Percentiles rank a stretch among this genome's conserved stretches.
These are phyloP conservation scores for Pichia paraexigua DNA, from an alignment of 805 yeast genomes.

Conservation along the genomic window DNA sequence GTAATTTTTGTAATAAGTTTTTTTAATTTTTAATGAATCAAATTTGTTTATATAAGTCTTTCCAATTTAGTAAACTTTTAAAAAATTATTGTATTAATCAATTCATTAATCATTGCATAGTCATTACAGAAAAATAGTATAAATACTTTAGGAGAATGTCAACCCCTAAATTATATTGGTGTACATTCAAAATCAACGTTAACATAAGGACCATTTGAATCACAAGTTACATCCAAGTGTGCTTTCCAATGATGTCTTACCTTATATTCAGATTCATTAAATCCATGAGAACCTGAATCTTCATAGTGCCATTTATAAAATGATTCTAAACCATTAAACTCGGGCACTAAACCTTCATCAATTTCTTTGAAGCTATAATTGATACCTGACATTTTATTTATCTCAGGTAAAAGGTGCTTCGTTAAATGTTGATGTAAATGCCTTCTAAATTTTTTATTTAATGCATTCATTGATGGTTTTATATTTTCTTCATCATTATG, in stretches of 20 bases:
- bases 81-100: too few relatives aligned
- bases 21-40: too few relatives aligned
- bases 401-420: constrained; percentile 60
- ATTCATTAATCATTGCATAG: neutral
- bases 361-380: constrained; percentile 32
- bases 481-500: constrained; percentile 64
- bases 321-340: constrained; percentile 31
- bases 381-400: constrained; percentile 50
- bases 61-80: too few relatives aligned
- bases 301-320: constrained; percentile 55
- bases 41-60: too few relatives aligned
- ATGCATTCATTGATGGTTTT: constrained; percentile 61
- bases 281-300: constrained; percentile 51
- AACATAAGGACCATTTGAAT: constrained; percentile 57
- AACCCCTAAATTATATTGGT: neutral
- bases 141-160: neutral
- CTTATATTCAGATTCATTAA: constrained; percentile 35
- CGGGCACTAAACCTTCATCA: constrained; percentile 39
- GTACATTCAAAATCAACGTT: constrained; percentile 45
- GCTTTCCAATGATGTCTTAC: constrained; percentile 54
- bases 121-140: neutral
- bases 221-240: constrained; percentile 53
- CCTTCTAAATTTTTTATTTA: constrained; percentile 62
- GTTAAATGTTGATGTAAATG: constrained; percentile 68
- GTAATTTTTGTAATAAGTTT: too few relatives aligned